These are phyloP conservation scores for Porpolomopsis calyptriformis DNA, from an alignment of 768 basidiomycete species.

Conservation along the genomic window DNA sequence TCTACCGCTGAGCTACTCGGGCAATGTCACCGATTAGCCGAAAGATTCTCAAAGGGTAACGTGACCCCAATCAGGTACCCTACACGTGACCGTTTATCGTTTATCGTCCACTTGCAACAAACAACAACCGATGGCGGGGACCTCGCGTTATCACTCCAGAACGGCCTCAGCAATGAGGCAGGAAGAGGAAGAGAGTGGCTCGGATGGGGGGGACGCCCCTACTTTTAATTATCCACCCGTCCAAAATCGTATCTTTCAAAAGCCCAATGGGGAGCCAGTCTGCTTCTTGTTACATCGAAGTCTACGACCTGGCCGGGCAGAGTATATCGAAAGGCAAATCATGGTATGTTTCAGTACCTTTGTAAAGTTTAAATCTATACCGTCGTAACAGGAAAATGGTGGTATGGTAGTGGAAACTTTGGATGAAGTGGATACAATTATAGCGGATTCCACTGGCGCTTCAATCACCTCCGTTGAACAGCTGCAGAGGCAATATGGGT, in stretches of 20 bases:
- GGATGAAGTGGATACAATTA: not conserved
- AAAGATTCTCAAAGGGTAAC: not conserved
- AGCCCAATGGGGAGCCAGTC: not conserved
- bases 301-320: not conserved
- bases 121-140: not conserved
- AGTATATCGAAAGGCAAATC: not conserved
- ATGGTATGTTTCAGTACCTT: no score
- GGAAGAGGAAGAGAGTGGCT: not conserved
- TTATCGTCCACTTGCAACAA: no score
- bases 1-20: slow-evolving; percentile 51
- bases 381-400: slow-evolving; percentile 2
- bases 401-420: slow-evolving; percentile 3
- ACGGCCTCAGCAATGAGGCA: not conserved
- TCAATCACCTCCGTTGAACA: not conserved
- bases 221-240: not conserved
- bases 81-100: no score
- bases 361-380: no score
- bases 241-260: not conserved
- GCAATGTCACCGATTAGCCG: slow-evolving; percentile 12
- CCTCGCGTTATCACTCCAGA: not conserved
- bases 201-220: not conserved
- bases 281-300: slow-evolving; percentile 1
- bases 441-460: not conserved
- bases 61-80: no score
- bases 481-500: not conserved